These are phyloP conservation scores for Madurella fahalii DNA, from an alignment of 2,329 filamentous ascomycete genomes.

Conservation along the genomic window DNA sequence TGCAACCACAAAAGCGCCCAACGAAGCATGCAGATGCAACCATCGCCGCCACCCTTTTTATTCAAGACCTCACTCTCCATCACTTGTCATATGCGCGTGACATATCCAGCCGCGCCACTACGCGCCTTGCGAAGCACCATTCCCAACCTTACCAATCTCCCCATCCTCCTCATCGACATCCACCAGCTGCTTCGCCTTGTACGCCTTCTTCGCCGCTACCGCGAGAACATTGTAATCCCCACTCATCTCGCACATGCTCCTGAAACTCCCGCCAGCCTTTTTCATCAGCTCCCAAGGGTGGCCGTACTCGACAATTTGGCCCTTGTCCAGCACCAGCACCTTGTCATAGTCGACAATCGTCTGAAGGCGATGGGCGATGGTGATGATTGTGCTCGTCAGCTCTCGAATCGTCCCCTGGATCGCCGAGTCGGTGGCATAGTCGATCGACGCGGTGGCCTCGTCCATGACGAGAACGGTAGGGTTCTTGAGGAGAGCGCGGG, in stretches of 20 bases:
- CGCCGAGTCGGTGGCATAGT: slow-evolving; percentile 91
- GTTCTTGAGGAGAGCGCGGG: slow-evolving; percentile 83
- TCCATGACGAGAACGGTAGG: slow-evolving; percentile 98
- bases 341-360: slow-evolving; percentile 99
- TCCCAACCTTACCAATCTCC: slow-evolving; percentile 3
- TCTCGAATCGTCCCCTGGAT: slow-evolving; percentile 97
- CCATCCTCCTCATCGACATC: slow-evolving; percentile 34
- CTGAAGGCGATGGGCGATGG: slow-evolving; percentile 90
- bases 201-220: slow-evolving; percentile 54
- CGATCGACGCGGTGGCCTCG: slow-evolving; percentile 94
- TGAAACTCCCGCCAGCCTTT: slow-evolving; percentile 62
- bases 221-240: slow-evolving; percentile 51
- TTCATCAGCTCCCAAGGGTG: slow-evolving; percentile 79
- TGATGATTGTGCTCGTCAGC: slow-evolving; percentile 88
- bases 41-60: not conserved
- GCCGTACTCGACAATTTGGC: slow-evolving; percentile 82
- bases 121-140: too few species aligned
- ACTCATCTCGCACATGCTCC: slow-evolving; percentile 62
- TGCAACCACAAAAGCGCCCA: not conserved
- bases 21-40: not conserved
- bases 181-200: slow-evolving; percentile 37
- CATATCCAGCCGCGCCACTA: too few species aligned
- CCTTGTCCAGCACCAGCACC: slow-evolving; percentile 89
- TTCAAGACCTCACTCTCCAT: not conserved
- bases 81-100: not conserved